Percentiles rank a stretch among this genome's conserved stretches.
Conservation (phyloP, 345 rosid species). For the Angophora floribunda region DNA sequence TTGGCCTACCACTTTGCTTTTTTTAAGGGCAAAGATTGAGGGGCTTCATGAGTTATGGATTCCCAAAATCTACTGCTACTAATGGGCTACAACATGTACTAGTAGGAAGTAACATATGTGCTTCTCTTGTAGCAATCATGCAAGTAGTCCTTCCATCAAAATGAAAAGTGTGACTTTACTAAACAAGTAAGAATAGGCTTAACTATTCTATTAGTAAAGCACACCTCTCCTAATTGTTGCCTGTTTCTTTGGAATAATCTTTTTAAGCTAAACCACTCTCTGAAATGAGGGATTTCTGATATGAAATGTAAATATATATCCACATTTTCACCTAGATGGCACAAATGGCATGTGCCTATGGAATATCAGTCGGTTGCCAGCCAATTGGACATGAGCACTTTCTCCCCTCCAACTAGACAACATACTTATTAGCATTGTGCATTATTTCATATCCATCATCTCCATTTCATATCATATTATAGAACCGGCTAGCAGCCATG, state of each 20-base stretch:
- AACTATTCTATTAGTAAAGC: too few relatives aligned
- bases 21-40: neutral
- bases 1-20: neutral
- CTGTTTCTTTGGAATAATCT: too few relatives aligned
- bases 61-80: fast-evolving
- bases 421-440: neutral
- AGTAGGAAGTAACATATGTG: neutral
- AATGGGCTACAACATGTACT: fast-evolving
- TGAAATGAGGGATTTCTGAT: too few relatives aligned
- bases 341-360: neutral
- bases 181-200: too few relatives aligned
- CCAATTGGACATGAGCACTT: neutral
- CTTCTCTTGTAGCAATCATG: neutral
- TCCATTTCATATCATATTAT: too few relatives aligned
- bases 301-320: too few relatives aligned
- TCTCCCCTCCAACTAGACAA: neutral
- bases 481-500: neutral
- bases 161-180: too few relatives aligned
- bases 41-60: neutral
- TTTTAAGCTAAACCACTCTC: too few relatives aligned
- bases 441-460: neutral
- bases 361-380: fast-evolving
- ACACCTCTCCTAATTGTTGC: too few relatives aligned
- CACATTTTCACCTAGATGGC: neutral
- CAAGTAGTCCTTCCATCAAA: neutral